Evolutionary conservation across 495 filamentous ascomycete species (phyloP), one percentile per base, ranked within the genome.

Genomic region (Chaetomidium leptoderma): DNA sequence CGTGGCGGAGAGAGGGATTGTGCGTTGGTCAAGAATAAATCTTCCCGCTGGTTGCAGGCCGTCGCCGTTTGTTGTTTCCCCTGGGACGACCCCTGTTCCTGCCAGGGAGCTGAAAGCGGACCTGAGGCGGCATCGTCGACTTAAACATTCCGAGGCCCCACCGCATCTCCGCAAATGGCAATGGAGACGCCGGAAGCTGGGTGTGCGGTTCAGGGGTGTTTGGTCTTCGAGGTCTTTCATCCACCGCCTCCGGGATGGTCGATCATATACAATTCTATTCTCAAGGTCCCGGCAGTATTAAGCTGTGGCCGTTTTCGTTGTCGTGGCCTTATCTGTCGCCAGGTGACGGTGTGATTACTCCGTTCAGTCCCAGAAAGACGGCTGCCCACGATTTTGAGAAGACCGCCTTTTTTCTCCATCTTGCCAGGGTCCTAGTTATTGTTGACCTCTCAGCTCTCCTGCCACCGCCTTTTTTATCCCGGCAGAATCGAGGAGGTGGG

Each of bases 381-480:
- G n/a, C n/a, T n/a, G n/a, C n/a, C n/a, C n/a, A n/a, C n/a, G n/a
- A n/a, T n/a, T n/a, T n/a, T n/a, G n/a, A n/a, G n/a, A n/a, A n/a
- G n/a, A n/a, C n/a, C n/a, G n/a, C n/a, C n/a, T n/a, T n/a, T n/a
- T n/a, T n/a, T n/a, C n/a, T n/a, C n/a, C n/a, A n/a, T n/a, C n/a
- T n/a, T n/a, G n/a, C n/a, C n/a, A n/a, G n/a, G n/a, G n/a, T n/a
- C n/a, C n/a, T n/a, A n/a, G n/a, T n/a, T n/a, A n/a, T n/a, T n/a
- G n/a, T 53, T 24, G 10, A 21, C 24, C 30, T 32, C 43, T 32
- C 43, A 35, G 21, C 30, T 33, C 37, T n/a, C 42, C 53, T 16
- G 30, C 53, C 53, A 55, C 54, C 54, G 54, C 54, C 54, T 42
- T 57, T 48, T 57, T 48, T 39, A 9, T 48, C 30, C 23, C 35